Base-by-base conservation (phyloP, 2,329 filamentous ascomycete species). In the Anthostomella pinea region DNA sequence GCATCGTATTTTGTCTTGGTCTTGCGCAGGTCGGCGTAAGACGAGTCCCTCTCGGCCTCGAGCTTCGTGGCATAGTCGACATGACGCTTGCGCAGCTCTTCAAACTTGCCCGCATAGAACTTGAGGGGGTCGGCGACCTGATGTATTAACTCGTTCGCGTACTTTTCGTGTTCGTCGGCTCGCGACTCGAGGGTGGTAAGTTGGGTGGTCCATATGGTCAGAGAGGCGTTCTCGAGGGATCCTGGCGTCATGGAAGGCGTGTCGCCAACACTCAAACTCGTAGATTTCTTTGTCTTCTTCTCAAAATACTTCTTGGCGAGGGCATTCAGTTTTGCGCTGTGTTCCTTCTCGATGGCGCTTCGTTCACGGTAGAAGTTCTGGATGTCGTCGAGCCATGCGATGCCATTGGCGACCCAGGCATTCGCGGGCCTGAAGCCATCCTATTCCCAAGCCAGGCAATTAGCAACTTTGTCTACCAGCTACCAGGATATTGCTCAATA, bases 341-440 rank as follows among this genome's bases (percentile, higher is more conserved):
- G 97, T 63, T 98, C 94, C 68, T 95, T 96, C 68, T 98, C 93
- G 62, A 98, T 95, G 22, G 72, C 81, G 59, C 88, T 87, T 39
- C 94, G 81, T 66, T 98, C 93, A 48, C 93, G 87, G 72, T 97
- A 98, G 71, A 97, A 98, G 58, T 87, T 83, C 64, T 98, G 88
- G 46, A 98, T 87, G 56, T 98, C 93, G 56, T 96, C 91, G 41
- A 98, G 81, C 91, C 91, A 98, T 49, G 79, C 73, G 62, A 98
- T 95, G 48, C 91, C 89, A 62, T 87, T 83, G 46, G 81, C 75
- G 39, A 94, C 87, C 93, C 93, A 98, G 55, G 77, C 80, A 67
- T 90, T 96, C 61, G 94, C 89, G 13, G 88, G 81, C 67, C 94
- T 96, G 75, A 96, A 98, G 59, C 86, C 87, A 81, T 98, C 93